Evolutionary conservation across 75 land plant species (phyloP), one percentile per base, ranked within the genome.

Genomic region (Isoetes taiwanensis): DNA sequence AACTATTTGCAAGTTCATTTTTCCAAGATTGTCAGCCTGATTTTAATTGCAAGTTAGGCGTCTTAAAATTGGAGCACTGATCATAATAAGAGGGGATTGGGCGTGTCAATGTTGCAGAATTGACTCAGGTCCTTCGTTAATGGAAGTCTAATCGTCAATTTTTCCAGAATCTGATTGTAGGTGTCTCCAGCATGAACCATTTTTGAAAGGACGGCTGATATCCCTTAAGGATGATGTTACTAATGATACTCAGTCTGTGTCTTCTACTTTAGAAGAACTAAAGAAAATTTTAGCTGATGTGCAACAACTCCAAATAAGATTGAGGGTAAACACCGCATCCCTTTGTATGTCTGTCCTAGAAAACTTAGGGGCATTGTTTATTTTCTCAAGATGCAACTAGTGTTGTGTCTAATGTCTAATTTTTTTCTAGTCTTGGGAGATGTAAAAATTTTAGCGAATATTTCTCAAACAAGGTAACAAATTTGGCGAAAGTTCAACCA

Each of bases 161-260:
- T 59, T 54, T 9, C 21, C 35, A 23, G 30, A 2, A 14, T 57
- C 25, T 26, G 1, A 43, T 23, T 54, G 61, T 19, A 8, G n/a
- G n/a, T n/a, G n/a, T n/a, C n/a, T n/a, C n/a, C 76, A 85, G 89
- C 58, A 70, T 58, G 86, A 85, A 60, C 94, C 94, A 32, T 87
- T 78, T 73, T 70, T 87, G 33, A 81, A 60, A 66, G 84, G 94
- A 54, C 39, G 54, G 26, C 71, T 87, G 11, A 58, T 63, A 9
- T 80, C 94, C 5, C 37, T 76, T 41, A 72, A 65, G 50, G 94
- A 87, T 60, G 66, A 59, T 24, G 33, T 37, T 27, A 37, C 73
- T 8, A 58, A 60, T 0, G 52, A 61, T 56, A 30, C 21, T 33
- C 55, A 38, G 1, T 54, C 63, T 21, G 3, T 84, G 41, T 38